Base-by-base conservation (phyloP, 495 filamentous ascomycete genomes). In the Penicillium psychrofluorescens region DNA sequence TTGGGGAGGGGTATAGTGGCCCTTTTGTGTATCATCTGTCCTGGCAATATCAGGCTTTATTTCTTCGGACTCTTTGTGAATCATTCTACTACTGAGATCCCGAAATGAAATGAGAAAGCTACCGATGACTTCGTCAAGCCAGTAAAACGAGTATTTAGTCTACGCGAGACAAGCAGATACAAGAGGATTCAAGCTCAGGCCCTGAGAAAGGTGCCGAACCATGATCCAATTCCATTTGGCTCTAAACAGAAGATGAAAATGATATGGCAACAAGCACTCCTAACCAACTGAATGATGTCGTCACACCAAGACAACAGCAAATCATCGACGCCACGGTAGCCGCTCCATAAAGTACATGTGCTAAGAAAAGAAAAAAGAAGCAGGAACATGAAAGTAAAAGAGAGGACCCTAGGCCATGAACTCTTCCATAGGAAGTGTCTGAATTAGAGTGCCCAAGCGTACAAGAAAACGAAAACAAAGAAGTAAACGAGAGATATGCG, bases 321-420 rank as follows among this genome's bases (percentile, higher is more conserved):
- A 48, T 54, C 53, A 56, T 56, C 48, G 40, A 59, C 53, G 53
- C 56, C 56, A 31, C 46, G 35, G 39, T 49, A 53, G 53, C 53
- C 56, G 54, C 50, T 48, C 53, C 56, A 56, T 59, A 56, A 45
- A 53, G 44, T 59, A 59, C 56, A 56, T 51, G 35, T 54, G 45
- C 53, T 44, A 29, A 41, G 36, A 44, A 46, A 34, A 50, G 29
- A 36, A 43, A 49, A 49, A 50, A 35, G 37, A 16, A 34, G 33
- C n/a, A 52, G 51, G 47, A 42, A 47, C 29, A 56, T 41, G 35
- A 44, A 43, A 44, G 46, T 37, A 40, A 48, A 46, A 45, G 31
- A 31, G 46, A 41, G 43, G 42, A 36, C 38, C 16, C 11, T 22
- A 31, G 33, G n/a, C 4, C 8, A 22, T 29, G 22, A 29, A 38